A percentile compares a stretch with the other conserved stretches of the same genome.
phyloP scores from a whole-genome alignment of 164 flowering plant species.

The Euptelea pleiosperma region DNA sequence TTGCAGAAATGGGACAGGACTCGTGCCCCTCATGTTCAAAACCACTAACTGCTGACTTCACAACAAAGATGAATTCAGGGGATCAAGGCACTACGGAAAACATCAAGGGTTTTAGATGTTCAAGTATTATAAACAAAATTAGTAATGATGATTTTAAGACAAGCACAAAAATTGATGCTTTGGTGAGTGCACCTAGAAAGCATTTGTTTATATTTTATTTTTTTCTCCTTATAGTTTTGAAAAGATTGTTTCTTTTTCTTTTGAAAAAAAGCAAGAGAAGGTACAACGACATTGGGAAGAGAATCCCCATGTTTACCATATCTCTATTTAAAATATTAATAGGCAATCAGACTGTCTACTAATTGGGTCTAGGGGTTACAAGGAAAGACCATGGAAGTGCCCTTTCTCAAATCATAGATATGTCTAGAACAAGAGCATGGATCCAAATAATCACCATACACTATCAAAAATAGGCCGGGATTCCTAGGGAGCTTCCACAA shows the following conservation, averaged over 20 bases:
- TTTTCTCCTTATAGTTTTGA: not conserved
- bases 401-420: not conserved
- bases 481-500: no score
- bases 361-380: no score
- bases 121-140: constrained; percentile 77
- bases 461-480: no score
- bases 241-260: no score
- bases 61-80: constrained; percentile 31
- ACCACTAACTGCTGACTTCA: constrained; percentile 79
- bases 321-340: no score
- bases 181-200: constrained; percentile 46
- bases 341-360: no score
- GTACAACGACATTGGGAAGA: no score
- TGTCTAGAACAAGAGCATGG: not conserved
- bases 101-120: constrained; percentile 64
- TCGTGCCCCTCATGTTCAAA: constrained; percentile 80
- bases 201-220: not conserved
- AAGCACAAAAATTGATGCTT: constrained; percentile 96
- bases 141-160: constrained; percentile 75
- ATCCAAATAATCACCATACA: no score
- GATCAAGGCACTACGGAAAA: constrained; percentile 33
- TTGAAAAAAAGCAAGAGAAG: no score
- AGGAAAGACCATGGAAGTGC: constrained; percentile 2
- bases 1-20: constrained; percentile 46
- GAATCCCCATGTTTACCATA: no score